A percentile compares a stretch with the other conserved stretches of the same genome.
These are phyloP conservation scores for Triglochin maritima DNA, from an alignment of 106 monocot species.

Conservation along the genomic window DNA sequence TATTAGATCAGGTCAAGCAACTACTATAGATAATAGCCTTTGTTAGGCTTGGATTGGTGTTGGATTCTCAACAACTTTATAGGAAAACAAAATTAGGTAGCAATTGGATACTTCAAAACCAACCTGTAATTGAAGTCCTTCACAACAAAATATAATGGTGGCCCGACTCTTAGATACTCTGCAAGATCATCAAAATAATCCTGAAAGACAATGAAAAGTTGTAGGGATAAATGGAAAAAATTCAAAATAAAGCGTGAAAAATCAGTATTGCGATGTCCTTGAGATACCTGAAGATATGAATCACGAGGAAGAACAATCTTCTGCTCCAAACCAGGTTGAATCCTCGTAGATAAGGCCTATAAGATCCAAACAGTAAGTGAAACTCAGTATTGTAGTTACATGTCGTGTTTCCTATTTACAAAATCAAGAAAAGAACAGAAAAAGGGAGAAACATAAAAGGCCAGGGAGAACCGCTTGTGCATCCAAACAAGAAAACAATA, in stretches of 20 bases:
- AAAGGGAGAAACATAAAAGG: neutral
- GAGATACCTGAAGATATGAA: constrained; percentile 89
- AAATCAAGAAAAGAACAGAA: neutral
- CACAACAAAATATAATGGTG: constrained; percentile 91
- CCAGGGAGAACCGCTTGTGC: too few species aligned
- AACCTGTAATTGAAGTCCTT: constrained; percentile 97
- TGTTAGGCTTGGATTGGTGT: too few species aligned
- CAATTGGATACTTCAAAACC: neutral
- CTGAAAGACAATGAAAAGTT: constrained; percentile 20
- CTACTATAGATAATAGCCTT: too few species aligned
- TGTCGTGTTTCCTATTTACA: neutral
- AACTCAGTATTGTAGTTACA: neutral
- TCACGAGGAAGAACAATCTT: constrained; percentile 75
- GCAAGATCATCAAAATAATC: constrained; percentile 81
- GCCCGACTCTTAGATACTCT: constrained; percentile 77
- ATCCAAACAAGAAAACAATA: too few species aligned
- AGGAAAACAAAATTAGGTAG: too few species aligned
- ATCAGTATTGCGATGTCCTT: neutral
- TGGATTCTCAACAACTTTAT: too few species aligned
- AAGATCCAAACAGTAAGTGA: neutral
- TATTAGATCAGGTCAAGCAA: too few species aligned
- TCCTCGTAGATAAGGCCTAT: constrained; percentile 57
- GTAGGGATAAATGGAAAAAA: neutral
- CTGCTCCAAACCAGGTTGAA: constrained; percentile 93
- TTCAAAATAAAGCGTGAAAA: neutral